Percentiles rank a stretch among this genome's conserved stretches.
These are phyloP conservation scores for Annulohypoxylon stygium DNA, from an alignment of 495 filamentous ascomycete species.

Conservation along the genomic window DNA sequence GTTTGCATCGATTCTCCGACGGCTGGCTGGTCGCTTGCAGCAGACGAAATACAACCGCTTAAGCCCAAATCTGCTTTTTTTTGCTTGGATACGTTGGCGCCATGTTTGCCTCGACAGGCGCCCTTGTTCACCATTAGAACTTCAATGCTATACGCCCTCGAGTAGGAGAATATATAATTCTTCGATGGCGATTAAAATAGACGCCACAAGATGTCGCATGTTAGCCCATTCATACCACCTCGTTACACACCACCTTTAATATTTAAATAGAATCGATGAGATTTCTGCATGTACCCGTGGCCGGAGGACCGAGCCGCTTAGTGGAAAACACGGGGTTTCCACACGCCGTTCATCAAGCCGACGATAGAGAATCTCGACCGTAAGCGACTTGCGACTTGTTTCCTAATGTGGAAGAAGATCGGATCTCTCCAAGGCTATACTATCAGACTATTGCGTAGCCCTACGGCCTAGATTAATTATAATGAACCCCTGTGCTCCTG, in stretches of 20 bases:
- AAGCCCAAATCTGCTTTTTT: conserved; percentile 18
- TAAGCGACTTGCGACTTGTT: conserved; percentile 23
- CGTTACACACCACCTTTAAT: conserved; percentile 13
- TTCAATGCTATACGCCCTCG: conserved; percentile 27
- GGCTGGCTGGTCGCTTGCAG: conserved; percentile 21
- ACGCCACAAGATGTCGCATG: conserved; percentile 19
- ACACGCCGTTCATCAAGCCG: background rate
- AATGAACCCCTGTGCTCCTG: conserved; percentile 12
- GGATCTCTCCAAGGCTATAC: conserved; percentile 14
- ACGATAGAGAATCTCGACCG: conserved; percentile 2
- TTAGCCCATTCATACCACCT: conserved; percentile 12
- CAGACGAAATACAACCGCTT: conserved; percentile 15
- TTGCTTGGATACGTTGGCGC: conserved; percentile 40
- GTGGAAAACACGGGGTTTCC: conserved; percentile 14
- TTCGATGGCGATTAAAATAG: conserved; percentile 15
- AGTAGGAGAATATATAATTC: conserved; percentile 12
- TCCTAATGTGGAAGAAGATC: conserved; percentile 24
- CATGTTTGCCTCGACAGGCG: conserved; percentile 37
- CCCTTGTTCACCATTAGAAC: conserved; percentile 27
- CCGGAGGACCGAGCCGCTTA: conserved; percentile 13
- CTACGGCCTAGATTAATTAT: background rate
- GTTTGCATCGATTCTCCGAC: conserved; percentile 13
- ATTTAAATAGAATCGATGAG: conserved; percentile 11
- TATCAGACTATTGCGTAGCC: conserved; percentile 14
- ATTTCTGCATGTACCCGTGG: conserved; percentile 9